Evolutionary conservation across 805 yeast species (phyloP).

Genomic region (Saccharomycopsis sp.): DNA sequence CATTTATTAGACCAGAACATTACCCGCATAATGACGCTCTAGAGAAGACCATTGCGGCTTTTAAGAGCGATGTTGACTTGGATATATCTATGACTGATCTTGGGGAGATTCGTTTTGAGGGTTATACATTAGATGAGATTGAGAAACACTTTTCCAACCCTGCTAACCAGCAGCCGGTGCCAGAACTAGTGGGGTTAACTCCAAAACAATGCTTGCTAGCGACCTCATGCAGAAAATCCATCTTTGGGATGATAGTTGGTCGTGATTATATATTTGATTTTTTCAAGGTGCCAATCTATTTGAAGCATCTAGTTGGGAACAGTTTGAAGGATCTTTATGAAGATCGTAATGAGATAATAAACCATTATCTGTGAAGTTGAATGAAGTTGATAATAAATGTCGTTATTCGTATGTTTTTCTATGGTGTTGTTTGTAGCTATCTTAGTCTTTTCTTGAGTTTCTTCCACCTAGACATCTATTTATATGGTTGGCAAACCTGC

Average conservation of each 20-base stretch:
- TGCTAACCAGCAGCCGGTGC: neutral
- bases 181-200: neutral
- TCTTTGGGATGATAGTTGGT: slow-evolving; percentile 9
- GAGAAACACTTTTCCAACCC: neutral
- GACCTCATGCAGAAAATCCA: neutral
- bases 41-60: slow-evolving; percentile 1
- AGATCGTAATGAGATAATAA: slow-evolving; percentile 9
- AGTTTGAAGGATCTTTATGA: slow-evolving; percentile 16
- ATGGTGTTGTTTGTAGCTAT: neutral
- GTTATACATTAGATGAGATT: neutral
- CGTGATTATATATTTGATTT: slow-evolving; percentile 5
- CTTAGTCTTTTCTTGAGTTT: slow-evolving; percentile 18
- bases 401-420: neutral
- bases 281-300: slow-evolving; percentile 5
- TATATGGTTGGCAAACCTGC: slow-evolving; percentile 87
- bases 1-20: slow-evolving; percentile 10
- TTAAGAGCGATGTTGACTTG: neutral
- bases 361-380: slow-evolving; percentile 5
- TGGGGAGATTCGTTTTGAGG: neutral
- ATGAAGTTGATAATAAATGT: neutral
- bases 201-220: neutral
- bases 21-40: slow-evolving; percentile 10
- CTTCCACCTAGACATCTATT: slow-evolving; percentile 84
- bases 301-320: slow-evolving; percentile 13
- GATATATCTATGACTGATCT: neutral